Percentiles rank a stretch among this genome's conserved stretches.
Conservation (phyloP, 192 early-diverging fungal species). For the Backusella luteola region DNA sequence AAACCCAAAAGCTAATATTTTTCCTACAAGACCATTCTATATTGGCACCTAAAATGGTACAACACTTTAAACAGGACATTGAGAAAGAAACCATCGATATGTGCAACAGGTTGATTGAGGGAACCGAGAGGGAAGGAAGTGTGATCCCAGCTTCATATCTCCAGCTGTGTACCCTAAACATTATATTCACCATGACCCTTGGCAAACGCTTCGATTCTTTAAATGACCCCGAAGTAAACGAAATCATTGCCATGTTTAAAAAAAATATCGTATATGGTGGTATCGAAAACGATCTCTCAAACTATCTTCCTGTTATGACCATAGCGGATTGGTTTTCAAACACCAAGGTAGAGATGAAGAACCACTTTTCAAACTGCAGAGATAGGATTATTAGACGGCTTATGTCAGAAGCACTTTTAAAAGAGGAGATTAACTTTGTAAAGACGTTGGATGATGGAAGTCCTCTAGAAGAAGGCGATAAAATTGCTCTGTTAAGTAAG, state of each 20-base stretch:
- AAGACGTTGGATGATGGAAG: no score
- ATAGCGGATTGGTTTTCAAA: no score
- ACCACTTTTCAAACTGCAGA: no score
- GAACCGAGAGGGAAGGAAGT: background rate
- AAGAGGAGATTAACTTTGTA: no score
- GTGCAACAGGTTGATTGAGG: background rate
- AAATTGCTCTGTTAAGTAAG: background rate
- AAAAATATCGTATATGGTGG: no score
- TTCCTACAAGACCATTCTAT: background rate
- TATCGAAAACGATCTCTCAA: no score
- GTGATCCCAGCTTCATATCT: background rate
- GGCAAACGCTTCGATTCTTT: background rate
- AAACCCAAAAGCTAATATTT: background rate
- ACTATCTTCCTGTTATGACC: no score
- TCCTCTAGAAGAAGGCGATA: no score
- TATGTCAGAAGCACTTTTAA: no score
- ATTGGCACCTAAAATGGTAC: background rate
- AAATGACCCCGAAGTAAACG: background rate
- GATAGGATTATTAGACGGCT: no score
- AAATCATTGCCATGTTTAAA: no score
- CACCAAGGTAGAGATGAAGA: no score
- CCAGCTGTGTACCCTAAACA: background rate
- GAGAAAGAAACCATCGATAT: background rate
- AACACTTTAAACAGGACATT: background rate
- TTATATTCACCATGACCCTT: background rate